phyloP scores from a whole-genome alignment of 176 grass and related monocot species.

The Saccharum officinarum region DNA sequence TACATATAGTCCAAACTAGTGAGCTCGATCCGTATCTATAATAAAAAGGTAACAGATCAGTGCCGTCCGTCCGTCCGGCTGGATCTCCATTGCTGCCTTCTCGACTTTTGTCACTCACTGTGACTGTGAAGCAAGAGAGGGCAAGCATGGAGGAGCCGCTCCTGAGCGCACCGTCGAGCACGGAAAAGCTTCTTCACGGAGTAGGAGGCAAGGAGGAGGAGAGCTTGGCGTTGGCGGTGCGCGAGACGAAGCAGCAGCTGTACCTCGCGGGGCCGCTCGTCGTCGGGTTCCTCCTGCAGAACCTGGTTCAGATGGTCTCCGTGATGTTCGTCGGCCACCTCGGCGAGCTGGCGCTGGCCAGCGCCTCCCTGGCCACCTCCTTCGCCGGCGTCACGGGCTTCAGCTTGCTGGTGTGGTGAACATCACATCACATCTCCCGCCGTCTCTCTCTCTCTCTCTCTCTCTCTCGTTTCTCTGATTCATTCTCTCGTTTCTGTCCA shows the following conservation, averaged over 20 bases:
- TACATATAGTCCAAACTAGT: too few species aligned
- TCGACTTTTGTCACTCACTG: neutral
- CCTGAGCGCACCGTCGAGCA: neutral
- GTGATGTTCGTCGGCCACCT: conserved; percentile 16
- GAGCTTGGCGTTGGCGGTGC: neutral
- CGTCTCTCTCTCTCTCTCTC: too few species aligned
- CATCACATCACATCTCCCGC: neutral
- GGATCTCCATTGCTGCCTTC: neutral
- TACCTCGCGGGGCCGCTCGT: neutral
- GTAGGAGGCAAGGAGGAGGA: neutral
- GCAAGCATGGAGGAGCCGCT: conserved; percentile 7
- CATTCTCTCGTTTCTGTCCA: neutral
- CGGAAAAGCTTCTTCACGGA: neutral
- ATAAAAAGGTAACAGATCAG: neutral
- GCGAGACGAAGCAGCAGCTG: conserved; percentile 15
- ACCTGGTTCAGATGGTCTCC: neutral
- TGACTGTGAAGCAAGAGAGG: neutral
- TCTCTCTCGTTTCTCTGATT: too few species aligned
- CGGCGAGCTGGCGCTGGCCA: conserved; percentile 11
- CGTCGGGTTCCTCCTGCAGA: conserved; percentile 8
- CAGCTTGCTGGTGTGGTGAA: neutral
- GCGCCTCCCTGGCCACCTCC: conserved; percentile 18
- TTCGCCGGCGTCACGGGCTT: conserved; percentile 2
- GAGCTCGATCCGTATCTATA: too few species aligned
- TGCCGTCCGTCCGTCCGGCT: neutral